Evolutionary conservation across 305 asterid genomes (phyloP), one percentile per base, ranked within the genome.

Genomic region (Solanum aculeatissimum): DNA sequence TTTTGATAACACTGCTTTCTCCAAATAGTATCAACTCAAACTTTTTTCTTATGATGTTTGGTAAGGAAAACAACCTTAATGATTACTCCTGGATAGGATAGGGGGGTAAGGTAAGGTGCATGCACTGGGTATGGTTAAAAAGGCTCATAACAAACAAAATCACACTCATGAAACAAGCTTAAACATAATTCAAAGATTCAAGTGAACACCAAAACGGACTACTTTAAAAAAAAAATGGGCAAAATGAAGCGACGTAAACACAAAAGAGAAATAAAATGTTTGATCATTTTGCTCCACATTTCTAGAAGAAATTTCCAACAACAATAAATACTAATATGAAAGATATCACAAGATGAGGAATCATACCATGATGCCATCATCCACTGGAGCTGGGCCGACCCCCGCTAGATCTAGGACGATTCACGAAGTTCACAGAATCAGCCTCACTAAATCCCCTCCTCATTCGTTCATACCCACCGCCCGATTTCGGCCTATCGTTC

Each of bases 401-500:
- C 80, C 94, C 97, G 80, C 93, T 86, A n/a, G 97, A 91, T 85
- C 91, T 89, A 23, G 95, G 93, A 53, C 96, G 87, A 83, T 84
- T 89, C 83, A 89, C 69, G 45, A 80, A 81, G 47, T 85, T 80
- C 84, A 58, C 83, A 3, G 88, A 87, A 86, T 91, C 92, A 85
- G 86, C 83, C 16, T 85, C 89, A 47, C 89, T 91, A 66, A 84
- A 91, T 53, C 84, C 87, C 78, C 89, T 87, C 85, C 88, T 89
- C 87, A 83, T 82, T 86, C 89, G 87, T 65, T 88, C 94, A 87
- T 91, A 85, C 79, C 91, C 95, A 29, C 95, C 92, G 21, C 97
- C 97, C 43, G 96, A 93, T 88, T 90, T 91, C 32, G 95, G 96
- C 84, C 95, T 91, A 82, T 90, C 86, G 23, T 93, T 89, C 82